Evolutionary conservation across 148 eudicot genomes (phyloP).

Genomic region (Amaranthus cruentus): DNA sequence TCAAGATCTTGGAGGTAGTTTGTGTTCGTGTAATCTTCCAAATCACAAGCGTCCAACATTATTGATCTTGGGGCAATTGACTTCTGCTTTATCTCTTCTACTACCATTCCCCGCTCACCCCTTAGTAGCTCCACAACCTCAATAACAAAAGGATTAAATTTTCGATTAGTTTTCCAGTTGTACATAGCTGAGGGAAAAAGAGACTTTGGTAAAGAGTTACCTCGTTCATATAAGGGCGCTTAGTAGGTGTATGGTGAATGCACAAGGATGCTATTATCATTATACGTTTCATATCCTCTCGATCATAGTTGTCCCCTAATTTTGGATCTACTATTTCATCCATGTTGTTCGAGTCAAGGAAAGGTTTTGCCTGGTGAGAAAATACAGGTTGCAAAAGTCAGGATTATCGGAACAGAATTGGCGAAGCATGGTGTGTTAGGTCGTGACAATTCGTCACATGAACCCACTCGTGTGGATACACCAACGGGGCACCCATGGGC

Average conservation of each 20-base stretch:
- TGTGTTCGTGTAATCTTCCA: conserved; percentile 64
- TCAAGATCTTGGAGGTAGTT: conserved; percentile 70
- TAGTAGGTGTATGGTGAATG: conserved; percentile 62
- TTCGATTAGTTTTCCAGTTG: not conserved
- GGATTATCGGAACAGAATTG: too few relatives aligned
- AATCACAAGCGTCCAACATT: conserved; percentile 63
- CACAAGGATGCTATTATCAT: conserved; percentile 71
- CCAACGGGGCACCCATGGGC: too few relatives aligned
- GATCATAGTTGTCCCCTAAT: conserved; percentile 48
- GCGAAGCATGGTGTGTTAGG: too few relatives aligned
- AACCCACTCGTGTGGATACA: too few relatives aligned
- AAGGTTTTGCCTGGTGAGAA: conserved; percentile 62
- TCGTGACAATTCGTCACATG: too few relatives aligned
- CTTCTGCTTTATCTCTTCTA: conserved; percentile 44
- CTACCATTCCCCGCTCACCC: conserved; percentile 41
- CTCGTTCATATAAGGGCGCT: conserved; percentile 70
- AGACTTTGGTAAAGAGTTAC: conserved; percentile 27
- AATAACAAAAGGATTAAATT: not conserved
- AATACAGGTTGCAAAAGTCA: too few relatives aligned
- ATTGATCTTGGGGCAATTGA: conserved; percentile 46
- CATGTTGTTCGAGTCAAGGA: conserved; percentile 50
- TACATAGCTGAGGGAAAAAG: not conserved
- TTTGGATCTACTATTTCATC: conserved; percentile 73
- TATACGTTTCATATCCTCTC: conserved; percentile 49
- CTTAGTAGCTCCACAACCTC: conserved; percentile 64